Conservation (phyloP, 345 rosid genomes). For the Melastoma malabathricum region DNA sequence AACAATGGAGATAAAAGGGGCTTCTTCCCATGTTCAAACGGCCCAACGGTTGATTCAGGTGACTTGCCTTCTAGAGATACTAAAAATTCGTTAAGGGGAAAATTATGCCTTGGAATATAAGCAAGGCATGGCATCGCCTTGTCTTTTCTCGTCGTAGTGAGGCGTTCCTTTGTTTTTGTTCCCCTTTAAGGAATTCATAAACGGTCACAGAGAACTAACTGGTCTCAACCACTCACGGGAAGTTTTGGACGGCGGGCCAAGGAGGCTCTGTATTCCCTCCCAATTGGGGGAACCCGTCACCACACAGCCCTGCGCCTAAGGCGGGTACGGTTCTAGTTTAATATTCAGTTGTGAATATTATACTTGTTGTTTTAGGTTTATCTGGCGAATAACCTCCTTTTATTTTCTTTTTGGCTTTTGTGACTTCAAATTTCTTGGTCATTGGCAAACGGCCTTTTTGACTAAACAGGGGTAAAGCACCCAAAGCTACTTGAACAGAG, state of each 20-base stretch:
- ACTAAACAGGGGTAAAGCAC: no score
- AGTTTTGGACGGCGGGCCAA: conserved; percentile 19
- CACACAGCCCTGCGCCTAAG: no score
- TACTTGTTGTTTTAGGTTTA: no score
- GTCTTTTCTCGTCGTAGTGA: no score
- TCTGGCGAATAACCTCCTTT: no score
- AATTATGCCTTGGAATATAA: no score
- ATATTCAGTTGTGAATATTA: no score
- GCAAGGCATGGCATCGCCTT: not conserved
- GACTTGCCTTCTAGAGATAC: not conserved
- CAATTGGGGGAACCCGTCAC: conserved; percentile 21
- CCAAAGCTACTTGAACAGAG: no score
- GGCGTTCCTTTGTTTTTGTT: not conserved
- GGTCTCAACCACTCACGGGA: conserved; percentile 19
- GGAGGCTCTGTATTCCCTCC: conserved; percentile 28
- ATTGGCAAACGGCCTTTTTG: no score
- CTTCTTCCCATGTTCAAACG: conserved; percentile 53
- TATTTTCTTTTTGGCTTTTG: no score
- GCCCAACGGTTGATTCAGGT: conserved; percentile 78
- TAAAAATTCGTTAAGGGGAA: not conserved
- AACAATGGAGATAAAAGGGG: conserved; percentile 74
- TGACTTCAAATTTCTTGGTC: no score
- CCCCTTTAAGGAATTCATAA: conserved; percentile 29
- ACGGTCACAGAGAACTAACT: conserved; percentile 29
- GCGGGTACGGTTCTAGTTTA: conserved; percentile 22